Conservation (phyloP, 208 protist genomes). For the Trypanosomatidae sp. region DNA sequence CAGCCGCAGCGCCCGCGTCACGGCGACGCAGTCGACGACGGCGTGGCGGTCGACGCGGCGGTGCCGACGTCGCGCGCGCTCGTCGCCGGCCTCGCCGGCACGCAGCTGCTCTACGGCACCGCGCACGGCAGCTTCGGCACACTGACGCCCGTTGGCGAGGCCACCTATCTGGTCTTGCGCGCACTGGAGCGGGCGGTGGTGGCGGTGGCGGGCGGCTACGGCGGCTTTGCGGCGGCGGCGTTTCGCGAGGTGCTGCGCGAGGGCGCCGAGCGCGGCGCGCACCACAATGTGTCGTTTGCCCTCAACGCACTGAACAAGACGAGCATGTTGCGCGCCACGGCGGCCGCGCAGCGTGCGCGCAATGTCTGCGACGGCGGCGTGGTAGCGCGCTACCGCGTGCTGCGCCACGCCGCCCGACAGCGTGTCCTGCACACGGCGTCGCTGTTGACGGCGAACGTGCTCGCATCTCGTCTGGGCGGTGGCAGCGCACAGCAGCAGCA, state of each 20-base stretch:
- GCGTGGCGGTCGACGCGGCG: too few species aligned
- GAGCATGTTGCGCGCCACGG: not conserved
- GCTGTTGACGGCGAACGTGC: not conserved
- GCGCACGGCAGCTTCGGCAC: constrained; percentile 61
- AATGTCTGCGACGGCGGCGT: constrained; percentile 36
- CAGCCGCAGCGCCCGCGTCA: too few species aligned
- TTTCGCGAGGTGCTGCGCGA: constrained; percentile 30
- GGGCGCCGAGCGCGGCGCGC: constrained; percentile 34
- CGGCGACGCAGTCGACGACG: too few species aligned
- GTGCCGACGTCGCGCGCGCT: constrained; percentile 1
- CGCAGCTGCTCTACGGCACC: constrained; percentile 61
- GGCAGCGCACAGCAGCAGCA: too few species aligned
- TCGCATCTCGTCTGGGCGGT: not conserved
- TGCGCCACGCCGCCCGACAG: constrained; percentile 1
- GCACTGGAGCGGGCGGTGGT: constrained; percentile 31
- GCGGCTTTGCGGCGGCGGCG: constrained; percentile 19
- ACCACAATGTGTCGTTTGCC: constrained; percentile 23
- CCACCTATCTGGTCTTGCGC: constrained; percentile 37
- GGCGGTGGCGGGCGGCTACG: constrained; percentile 1
- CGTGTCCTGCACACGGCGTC: constrained; percentile 7
- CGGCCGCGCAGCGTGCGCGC: not conserved
- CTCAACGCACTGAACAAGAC: not conserved
- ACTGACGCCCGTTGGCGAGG: constrained; percentile 26
- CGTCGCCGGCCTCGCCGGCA: constrained; percentile 21
- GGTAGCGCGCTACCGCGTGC: constrained; percentile 20